Base-by-base conservation (phyloP, 805 yeast genomes). In the Metschnikowia bowlesiae region DNA sequence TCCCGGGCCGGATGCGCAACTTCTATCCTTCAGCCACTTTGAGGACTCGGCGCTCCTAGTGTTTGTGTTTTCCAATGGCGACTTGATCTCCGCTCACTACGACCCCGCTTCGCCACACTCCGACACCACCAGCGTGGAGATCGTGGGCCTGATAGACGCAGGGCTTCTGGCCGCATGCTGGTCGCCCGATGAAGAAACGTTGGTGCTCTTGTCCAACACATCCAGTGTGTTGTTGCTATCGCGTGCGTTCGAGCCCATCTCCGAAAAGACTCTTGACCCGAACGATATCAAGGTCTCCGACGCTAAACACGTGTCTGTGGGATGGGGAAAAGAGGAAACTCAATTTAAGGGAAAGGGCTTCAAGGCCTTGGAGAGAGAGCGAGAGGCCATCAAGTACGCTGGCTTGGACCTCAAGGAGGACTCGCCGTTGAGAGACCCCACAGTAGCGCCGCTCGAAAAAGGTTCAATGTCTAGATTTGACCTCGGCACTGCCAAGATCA, bases 261-360 rank as follows among this genome's bases (percentile, higher is more conserved):
- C 81, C 9, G 97, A 92, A 61, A 75, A 75, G 49, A 65, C 68
- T 31, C 67, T 90, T 52, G 67, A 76, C 42, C 70, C 79, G 0
- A 78, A 76, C 8, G 99, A 94, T 64, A 74, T 91, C 43, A 63
- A 66, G 38, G 68, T 72, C 38, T 69, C 81, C 45, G 71, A 75
- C 32, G 84, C 90, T 1, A 84, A 83, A 57, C 96, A 94, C 63
- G 97, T 94, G 35, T 85, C 92, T 29, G 97, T 94, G 39, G 99
- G 99, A 28, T 94, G 99, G 99, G 99, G 99, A 62, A 87, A 86
- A 54, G 84, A 85, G 58, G 98, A 92, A 66, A 94, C 99, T 0
- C 99, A 94, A 69, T 94, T 94, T 67, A 83, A 86, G 67, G 99
- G 99, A 46, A 84, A 80, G 62, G 99, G 99, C 55, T 94, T 87